These are phyloP conservation scores for Aspergillus quadrilineatus DNA, from an alignment of 2,329 filamentous ascomycete species.

Conservation along the genomic window DNA sequence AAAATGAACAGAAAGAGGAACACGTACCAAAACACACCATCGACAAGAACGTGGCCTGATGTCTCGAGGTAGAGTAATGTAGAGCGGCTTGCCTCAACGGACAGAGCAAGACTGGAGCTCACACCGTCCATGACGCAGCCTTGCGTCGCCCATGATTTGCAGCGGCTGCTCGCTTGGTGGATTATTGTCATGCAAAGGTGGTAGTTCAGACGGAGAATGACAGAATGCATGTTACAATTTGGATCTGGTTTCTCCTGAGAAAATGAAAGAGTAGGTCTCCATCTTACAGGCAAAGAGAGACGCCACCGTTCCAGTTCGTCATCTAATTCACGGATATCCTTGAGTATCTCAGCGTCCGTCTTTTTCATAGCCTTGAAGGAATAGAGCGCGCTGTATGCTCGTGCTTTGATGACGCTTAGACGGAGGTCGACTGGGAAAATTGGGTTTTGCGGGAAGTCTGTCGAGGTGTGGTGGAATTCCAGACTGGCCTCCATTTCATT, in stretches of 20 bases:
- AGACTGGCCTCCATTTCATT: constrained; percentile 30
- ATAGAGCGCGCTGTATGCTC: constrained; percentile 51
- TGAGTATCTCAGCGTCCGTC: constrained; percentile 55
- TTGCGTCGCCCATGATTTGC: constrained; percentile 43
- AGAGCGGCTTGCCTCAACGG: constrained; percentile 57
- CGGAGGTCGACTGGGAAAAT: constrained; percentile 51
- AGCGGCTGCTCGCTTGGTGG: constrained; percentile 56
- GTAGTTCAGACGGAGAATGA: constrained; percentile 56
- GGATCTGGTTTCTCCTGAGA: constrained; percentile 32
- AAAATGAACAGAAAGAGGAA: neutral
- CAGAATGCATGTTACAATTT: constrained; percentile 48
- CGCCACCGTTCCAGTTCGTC: constrained; percentile 59
- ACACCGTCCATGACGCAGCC: constrained; percentile 46
- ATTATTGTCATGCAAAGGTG: constrained; percentile 57
- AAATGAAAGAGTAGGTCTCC: constrained; percentile 51
- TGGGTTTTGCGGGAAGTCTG: constrained; percentile 26
- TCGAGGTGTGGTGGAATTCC: constrained; percentile 20
- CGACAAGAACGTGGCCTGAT: constrained; percentile 44
- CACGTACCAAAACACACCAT: constrained; percentile 53
- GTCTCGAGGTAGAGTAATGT: constrained; percentile 52
- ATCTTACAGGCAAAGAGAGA: constrained; percentile 46
- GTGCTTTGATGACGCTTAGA: constrained; percentile 54
- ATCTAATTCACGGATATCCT: constrained; percentile 57
- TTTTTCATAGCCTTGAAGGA: constrained; percentile 51
- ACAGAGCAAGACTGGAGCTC: constrained; percentile 54